Evolutionary conservation across 352 stramenopile genomes (phyloP).

Genomic region (Pythium apleroticum): DNA sequence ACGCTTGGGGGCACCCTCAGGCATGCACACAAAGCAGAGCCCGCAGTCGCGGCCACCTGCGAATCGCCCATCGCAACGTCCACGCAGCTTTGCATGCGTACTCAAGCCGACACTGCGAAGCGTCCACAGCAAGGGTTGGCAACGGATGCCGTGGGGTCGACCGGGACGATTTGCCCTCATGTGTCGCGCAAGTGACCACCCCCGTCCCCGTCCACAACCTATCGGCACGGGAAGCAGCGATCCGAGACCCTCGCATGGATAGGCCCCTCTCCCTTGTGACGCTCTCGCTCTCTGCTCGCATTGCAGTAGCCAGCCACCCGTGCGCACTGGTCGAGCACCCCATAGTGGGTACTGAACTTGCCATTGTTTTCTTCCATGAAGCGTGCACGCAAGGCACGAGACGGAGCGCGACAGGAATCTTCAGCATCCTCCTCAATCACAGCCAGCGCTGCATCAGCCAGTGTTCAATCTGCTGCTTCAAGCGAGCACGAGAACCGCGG

Average conservation of each 20-base stretch:
- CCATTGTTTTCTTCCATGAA: conserved; percentile 6
- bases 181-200: conserved; percentile 16
- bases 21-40: background rate
- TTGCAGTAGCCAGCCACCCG: conserved; percentile 7
- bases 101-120: conserved; percentile 17
- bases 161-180: conserved; percentile 5
- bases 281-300: conserved; percentile 12
- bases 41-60: background rate
- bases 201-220: conserved; percentile 13
- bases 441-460: background rate
- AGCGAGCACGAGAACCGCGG: background rate
- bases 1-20: background rate
- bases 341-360: no score
- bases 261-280: conserved; percentile 17
- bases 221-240: conserved; percentile 7
- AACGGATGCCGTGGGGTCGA: conserved; percentile 8
- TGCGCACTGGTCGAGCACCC: background rate
- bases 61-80: conserved; percentile 4
- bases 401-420: background rate
- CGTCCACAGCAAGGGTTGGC: conserved; percentile 17
- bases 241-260: conserved; percentile 12
- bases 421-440: background rate
- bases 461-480: conserved; percentile 13
- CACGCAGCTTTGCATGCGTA: conserved; percentile 21
- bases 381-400: conserved; percentile 1